Base-by-base conservation (phyloP, 495 filamentous ascomycete genomes). In the Penicillium egyptiacum region DNA sequence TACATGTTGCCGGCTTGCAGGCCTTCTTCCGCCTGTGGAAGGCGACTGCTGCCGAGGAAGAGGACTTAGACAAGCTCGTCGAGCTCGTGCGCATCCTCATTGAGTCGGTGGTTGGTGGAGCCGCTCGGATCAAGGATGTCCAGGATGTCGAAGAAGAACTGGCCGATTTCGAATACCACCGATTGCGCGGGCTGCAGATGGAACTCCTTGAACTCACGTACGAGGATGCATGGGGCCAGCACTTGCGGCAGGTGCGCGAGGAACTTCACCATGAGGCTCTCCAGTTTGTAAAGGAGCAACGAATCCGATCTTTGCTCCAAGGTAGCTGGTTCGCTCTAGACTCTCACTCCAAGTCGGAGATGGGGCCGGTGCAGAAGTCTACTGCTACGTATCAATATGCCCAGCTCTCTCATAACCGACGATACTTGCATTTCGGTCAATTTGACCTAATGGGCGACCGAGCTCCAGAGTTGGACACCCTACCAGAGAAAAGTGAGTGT, bases 221-320 rank as follows among this genome's bases (percentile, higher is more conserved):
- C 63, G 94, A 98, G 68, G 90, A 92, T 67, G 89, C 86, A 28
- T 98, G 95, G 95, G 92, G 92, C 0, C 85, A 89, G 59, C 92
- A 98, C 70, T 78, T 98, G 22, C 82, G 79, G 60, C 91, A 96
- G 70, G 90, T 97, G 12, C 87, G 92, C n/a, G 91, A 96, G 43
- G 90, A 96, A 72, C 77, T 98, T 11, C 88, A 93, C 60, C 86
- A 92, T 61, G 94, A 98, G 66, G 92, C 94, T 20, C 73, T 96
- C 39, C 90, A 96, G 62, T 98, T 98, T 64, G 88, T 98, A 65
- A 96, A 94, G 66, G 94, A 98, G 70, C 94, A 98, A 69, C 86
- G 94, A 45, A 89, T 97, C 52, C 83, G 95, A n/a, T 97, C 91
- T 69, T 78, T 99, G 14, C 78, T 97, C 12, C 83, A 88, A 55